These are phyloP conservation scores for Candida sp. DNA, from an alignment of 1,139 yeast genomes.

Conservation along the genomic window DNA sequence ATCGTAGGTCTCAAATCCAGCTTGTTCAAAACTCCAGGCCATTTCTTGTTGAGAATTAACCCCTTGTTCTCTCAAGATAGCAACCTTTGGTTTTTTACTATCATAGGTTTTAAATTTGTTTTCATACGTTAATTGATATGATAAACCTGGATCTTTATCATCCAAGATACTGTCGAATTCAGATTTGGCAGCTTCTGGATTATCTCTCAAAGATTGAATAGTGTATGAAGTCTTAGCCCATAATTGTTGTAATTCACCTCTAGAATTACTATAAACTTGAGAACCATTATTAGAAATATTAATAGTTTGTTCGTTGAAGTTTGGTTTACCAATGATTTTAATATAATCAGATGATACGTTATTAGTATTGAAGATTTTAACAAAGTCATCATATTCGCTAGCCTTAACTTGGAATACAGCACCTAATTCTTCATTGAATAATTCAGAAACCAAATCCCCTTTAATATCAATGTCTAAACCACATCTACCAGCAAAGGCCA, in stretches of 20 bases:
- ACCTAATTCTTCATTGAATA: slow-evolving; percentile 94
- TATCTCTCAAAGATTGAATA: slow-evolving; percentile 90
- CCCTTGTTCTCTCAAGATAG: slow-evolving; percentile 97
- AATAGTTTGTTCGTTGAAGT: slow-evolving; percentile 52
- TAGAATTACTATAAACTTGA: slow-evolving; percentile 47
- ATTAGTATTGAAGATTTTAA: slow-evolving; percentile 47
- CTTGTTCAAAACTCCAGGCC: slow-evolving; percentile 96
- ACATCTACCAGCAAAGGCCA: slow-evolving; percentile 96
- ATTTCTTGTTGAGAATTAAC: slow-evolving; percentile 98
- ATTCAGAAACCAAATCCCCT: slow-evolving; percentile 43
- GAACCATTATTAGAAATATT: slow-evolving; percentile 45
- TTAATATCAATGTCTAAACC: slow-evolving; percentile 54
- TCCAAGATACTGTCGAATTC: slow-evolving; percentile 76
- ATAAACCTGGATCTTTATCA: slow-evolving; percentile 86
- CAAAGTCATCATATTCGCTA: slow-evolving; percentile 52
- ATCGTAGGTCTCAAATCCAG: slow-evolving; percentile 91
- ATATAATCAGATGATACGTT: slow-evolving; percentile 57
- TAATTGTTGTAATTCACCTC: slow-evolving; percentile 72
- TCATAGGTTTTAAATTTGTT: slow-evolving; percentile 23
- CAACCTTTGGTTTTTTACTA: slow-evolving; percentile 77
- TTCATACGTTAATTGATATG: slow-evolving; percentile 71
- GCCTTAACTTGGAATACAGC: slow-evolving; percentile 87
- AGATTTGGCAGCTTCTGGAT: slow-evolving; percentile 86
- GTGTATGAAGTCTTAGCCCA: slow-evolving; percentile 93
- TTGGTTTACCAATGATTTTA: slow-evolving; percentile 65